phyloP scores from a whole-genome alignment of 2,329 filamentous ascomycete species.

The Nothopassalora personata region DNA sequence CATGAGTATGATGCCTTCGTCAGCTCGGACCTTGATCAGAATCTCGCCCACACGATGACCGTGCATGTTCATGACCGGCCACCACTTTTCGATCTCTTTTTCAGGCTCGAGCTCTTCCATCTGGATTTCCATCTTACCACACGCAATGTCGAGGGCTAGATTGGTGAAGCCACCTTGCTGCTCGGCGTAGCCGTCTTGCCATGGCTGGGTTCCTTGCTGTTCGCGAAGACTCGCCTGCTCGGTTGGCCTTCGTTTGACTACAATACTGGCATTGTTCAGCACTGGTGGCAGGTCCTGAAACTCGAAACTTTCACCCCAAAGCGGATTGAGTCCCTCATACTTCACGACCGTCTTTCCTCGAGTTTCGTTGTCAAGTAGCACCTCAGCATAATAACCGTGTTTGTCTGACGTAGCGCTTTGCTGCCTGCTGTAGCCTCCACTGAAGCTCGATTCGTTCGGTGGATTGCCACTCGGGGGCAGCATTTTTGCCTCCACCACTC shows the following conservation, averaged over 20 bases:
- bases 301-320: slow-evolving; percentile 77
- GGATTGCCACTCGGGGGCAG: slow-evolving; percentile 29
- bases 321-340: slow-evolving; percentile 61
- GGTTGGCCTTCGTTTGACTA: slow-evolving; percentile 59
- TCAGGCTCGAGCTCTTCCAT: slow-evolving; percentile 72
- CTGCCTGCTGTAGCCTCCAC: slow-evolving; percentile 19
- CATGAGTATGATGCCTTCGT: slow-evolving; percentile 86
- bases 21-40: slow-evolving; percentile 73
- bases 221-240: slow-evolving; percentile 28
- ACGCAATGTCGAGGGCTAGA: slow-evolving; percentile 46
- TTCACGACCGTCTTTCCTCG: slow-evolving; percentile 70
- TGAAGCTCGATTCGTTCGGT: slow-evolving; percentile 20
- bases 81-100: slow-evolving; percentile 79
- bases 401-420: slow-evolving; percentile 20
- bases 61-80: slow-evolving; percentile 70
- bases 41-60: slow-evolving; percentile 76
- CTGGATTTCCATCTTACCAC: slow-evolving; percentile 74
- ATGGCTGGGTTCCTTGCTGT: slow-evolving; percentile 31
- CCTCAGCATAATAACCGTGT: slow-evolving; percentile 73
- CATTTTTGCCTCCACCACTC: slow-evolving; percentile 59
- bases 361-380: slow-evolving; percentile 73
- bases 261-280: slow-evolving; percentile 62
- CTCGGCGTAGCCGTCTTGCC: slow-evolving; percentile 36
- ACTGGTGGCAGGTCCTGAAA: slow-evolving; percentile 67
- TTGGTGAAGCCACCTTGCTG: slow-evolving; percentile 40